Percentiles rank a stretch among this genome's conserved stretches.
Evolutionary conservation across 495 filamentous ascomycete genomes (phyloP).

Genomic region (Lasiosphaeria miniovina): DNA sequence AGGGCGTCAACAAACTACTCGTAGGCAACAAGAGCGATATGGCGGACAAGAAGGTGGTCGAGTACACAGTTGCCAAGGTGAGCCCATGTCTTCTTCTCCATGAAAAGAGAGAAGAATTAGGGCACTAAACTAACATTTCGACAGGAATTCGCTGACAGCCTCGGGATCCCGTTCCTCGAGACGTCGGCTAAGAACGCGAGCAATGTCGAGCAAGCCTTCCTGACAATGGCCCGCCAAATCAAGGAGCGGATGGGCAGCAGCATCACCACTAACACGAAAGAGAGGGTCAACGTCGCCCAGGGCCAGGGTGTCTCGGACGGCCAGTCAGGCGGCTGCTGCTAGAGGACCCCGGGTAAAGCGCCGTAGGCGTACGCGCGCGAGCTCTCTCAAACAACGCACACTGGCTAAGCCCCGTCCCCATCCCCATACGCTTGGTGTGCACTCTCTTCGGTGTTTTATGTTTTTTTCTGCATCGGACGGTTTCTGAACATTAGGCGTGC

Average conservation of each 20-base stretch:
- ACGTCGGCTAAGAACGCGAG: conserved; percentile 99
- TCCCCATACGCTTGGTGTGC: conserved; percentile 13
- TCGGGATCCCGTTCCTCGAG: conserved; percentile 98
- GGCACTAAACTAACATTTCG: background rate
- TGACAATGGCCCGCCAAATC: conserved; percentile 99
- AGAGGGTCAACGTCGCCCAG: conserved; percentile 89
- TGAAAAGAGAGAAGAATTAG: background rate
- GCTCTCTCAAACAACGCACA: too few relatives aligned
- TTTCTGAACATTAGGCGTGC: conserved; percentile 22
- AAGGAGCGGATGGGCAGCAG: conserved; percentile 99
- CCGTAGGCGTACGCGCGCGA: too few relatives aligned
- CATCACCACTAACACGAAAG: conserved; percentile 91
- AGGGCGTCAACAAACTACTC: conserved; percentile 98
- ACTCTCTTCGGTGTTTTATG: conserved; percentile 15
- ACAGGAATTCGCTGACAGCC: conserved; percentile 97
- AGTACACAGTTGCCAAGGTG: conserved; percentile 99
- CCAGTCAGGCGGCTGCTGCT: conserved; percentile 91
- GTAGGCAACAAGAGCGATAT: conserved; percentile 99
- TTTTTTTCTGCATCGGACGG: conserved; percentile 28
- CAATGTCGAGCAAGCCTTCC: conserved; percentile 99
- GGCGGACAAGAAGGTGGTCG: conserved; percentile 99
- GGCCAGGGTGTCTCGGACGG: conserved; percentile 93
- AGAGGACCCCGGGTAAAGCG: conserved; percentile 36
- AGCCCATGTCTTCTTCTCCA: background rate
- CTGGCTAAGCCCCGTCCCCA: background rate